A percentile compares a stretch with the other conserved stretches of the same genome.
Conservation (phyloP, 805 yeast genomes). For the Yamadazyma phyllophila region DNA sequence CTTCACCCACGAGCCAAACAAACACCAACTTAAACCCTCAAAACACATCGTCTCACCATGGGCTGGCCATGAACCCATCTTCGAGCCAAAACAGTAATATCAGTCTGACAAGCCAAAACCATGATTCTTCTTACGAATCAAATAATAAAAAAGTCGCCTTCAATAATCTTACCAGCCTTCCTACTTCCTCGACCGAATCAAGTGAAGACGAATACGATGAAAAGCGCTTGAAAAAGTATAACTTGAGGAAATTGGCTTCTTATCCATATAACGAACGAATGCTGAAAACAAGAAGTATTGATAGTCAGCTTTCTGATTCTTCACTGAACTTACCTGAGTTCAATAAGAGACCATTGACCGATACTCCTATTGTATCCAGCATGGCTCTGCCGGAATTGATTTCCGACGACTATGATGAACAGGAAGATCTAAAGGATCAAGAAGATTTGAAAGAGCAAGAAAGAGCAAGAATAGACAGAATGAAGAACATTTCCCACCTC, state of each 20-base stretch:
- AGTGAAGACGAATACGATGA: slow-evolving; percentile 12
- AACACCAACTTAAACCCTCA: background rate
- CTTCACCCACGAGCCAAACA: background rate
- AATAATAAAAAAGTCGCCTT: slow-evolving; percentile 12
- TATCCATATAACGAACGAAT: slow-evolving; percentile 17
- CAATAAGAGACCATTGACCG: slow-evolving; percentile 70
- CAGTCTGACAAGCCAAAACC: background rate
- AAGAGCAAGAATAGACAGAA: slow-evolving; percentile 15
- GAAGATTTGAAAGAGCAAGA: slow-evolving; percentile 17
- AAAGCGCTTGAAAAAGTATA: background rate
- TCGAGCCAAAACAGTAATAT: too few relatives aligned
- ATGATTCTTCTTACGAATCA: background rate
- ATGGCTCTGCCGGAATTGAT: slow-evolving; percentile 51
- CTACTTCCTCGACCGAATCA: slow-evolving; percentile 12
- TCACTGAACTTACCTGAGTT: slow-evolving; percentile 48
- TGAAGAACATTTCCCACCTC: slow-evolving; percentile 38
- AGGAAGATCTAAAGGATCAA: slow-evolving; percentile 10
- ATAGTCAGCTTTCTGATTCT: slow-evolving; percentile 13
- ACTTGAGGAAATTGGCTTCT: slow-evolving; percentile 16
- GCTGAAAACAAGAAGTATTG: slow-evolving; percentile 15
- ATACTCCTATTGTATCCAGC: slow-evolving; percentile 65
- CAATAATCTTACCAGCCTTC: slow-evolving; percentile 6
- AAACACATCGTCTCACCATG: background rate
- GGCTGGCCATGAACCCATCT: too few relatives aligned
- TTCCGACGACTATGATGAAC: slow-evolving; percentile 25